Percentiles rank a stretch among this genome's conserved stretches.
Evolutionary conservation across 495 filamentous ascomycete species (phyloP).

Genomic region (Penicillium subrubescens): DNA sequence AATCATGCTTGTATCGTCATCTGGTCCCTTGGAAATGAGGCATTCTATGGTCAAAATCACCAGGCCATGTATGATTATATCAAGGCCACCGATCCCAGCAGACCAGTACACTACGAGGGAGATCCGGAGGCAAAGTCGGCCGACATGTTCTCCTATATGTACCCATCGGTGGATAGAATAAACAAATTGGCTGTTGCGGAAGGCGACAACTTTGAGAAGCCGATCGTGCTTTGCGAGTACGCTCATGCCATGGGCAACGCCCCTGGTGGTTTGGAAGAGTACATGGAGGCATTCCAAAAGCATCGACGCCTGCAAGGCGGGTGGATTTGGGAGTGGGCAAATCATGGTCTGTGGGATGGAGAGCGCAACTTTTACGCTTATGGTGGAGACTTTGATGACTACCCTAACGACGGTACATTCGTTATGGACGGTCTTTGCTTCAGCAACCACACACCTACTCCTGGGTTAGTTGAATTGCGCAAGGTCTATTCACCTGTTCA

Average conservation of each 20-base stretch:
- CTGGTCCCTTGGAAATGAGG: slow-evolving; percentile 72
- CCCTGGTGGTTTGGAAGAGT: slow-evolving; percentile 66
- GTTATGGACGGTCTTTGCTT: neutral
- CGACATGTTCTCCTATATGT: slow-evolving; percentile 72
- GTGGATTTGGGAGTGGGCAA: slow-evolving; percentile 76
- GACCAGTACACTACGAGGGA: slow-evolving; percentile 68
- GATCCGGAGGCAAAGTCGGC: slow-evolving; percentile 58
- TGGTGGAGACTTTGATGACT: neutral
- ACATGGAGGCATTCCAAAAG: slow-evolving; percentile 59
- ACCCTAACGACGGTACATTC: neutral
- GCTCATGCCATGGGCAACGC: slow-evolving; percentile 75
- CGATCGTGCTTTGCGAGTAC: slow-evolving; percentile 69
- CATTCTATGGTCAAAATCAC: slow-evolving; percentile 56
- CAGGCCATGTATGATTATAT: neutral
- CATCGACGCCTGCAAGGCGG: slow-evolving; percentile 65
- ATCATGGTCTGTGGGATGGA: slow-evolving; percentile 64
- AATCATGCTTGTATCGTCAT: slow-evolving; percentile 67
- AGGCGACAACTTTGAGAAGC: slow-evolving; percentile 51
- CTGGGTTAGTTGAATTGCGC: neutral
- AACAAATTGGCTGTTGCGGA: slow-evolving; percentile 25
- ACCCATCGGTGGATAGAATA: slow-evolving; percentile 35
- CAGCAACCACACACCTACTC: neutral
- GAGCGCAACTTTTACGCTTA: slow-evolving; percentile 8
- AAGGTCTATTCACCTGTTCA: neutral
- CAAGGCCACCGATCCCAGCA: slow-evolving; percentile 48